These are phyloP conservation scores for Cyberlindnera veronae DNA, from an alignment of 805 yeast species.

Conservation along the genomic window DNA sequence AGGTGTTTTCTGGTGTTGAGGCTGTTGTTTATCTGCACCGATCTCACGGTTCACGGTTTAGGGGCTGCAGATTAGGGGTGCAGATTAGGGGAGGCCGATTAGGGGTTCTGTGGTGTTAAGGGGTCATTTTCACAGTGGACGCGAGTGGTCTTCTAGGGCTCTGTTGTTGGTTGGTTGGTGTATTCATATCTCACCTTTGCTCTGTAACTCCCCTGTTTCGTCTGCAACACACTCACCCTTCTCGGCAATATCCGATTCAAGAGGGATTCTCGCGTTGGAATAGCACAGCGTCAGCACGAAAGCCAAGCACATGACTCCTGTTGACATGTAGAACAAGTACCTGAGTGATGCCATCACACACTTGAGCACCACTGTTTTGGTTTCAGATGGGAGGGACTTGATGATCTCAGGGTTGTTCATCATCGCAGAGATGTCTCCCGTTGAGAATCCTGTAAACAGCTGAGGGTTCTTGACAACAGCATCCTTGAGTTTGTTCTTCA, in stretches of 20 bases:
- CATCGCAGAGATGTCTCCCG: neutral
- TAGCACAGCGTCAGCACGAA: conserved; percentile 34
- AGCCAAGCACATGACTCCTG: conserved; percentile 35
- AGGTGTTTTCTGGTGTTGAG: no score
- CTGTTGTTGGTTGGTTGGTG: no score
- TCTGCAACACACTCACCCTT: no score
- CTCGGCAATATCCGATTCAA: conserved; percentile 10
- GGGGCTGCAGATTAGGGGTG: no score
- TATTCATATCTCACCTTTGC: no score
- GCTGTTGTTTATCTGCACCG: no score
- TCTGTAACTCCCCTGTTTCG: no score
- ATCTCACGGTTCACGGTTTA: no score
- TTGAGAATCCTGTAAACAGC: conserved; percentile 1
- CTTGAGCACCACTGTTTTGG: conserved; percentile 16
- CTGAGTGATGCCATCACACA: conserved; percentile 36
- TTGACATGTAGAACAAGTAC: conserved; percentile 38
- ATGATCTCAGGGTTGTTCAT: conserved; percentile 7
- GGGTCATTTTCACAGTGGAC: no score
- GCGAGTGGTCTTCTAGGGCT: no score
- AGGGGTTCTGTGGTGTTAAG: no score
- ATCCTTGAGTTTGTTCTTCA: conserved; percentile 20
- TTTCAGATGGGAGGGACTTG: neutral
- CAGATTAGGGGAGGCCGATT: no score
- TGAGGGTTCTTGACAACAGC: neutral
- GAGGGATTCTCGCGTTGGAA: conserved; percentile 42